Evolutionary conservation across 495 filamentous ascomycete genomes (phyloP), one percentile per base, ranked within the genome.

Genomic region (Hypoxylon subgilvum): DNA sequence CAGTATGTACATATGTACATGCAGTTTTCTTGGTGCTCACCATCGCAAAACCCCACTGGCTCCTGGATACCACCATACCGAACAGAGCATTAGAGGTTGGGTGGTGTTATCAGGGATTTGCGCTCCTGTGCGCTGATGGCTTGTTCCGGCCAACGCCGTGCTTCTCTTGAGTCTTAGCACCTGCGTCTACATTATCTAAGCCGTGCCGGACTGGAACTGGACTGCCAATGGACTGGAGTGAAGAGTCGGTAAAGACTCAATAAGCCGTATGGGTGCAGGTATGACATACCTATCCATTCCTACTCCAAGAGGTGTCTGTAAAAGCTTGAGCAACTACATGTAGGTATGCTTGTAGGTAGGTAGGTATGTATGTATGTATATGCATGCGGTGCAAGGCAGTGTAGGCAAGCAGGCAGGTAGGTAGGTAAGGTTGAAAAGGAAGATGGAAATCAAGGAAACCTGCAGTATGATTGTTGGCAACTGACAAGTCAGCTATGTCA

Each of bases 21-120:
- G 10, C 27, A 32, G 42, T 40, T 52, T 61, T 54, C 50, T 62
- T 45, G 52, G 52, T 63, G 40, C 52, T 55, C 57, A 56, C 59
- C 59, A 63, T n/a, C 17, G 6, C 36, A 49, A n/a, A n/a, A 66
- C 64, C 61, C 67, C 67, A 69, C 67, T 49, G 51, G 52, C 25
- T 67, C 52, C 60, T 63, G 39, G n/a, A 67, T 69, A 57, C 52
- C 61, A 67, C 67, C 61, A 68, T 68, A 52, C 65, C 57, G 58
- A 68, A 63, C 53, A 36, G 38, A 65, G 64, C 51, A 41, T 39
- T 68, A 67, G 60, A 50, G 41, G 42, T 25, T 38, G 28, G 53
- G 41, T 22, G 38, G 51, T 44, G 50, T 57, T 65, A 57, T 65
- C 57, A 61, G 34, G 62, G 51, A 57, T 65, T 61, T n/a, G n/a